phyloP scores from a whole-genome alignment of 129 eudicot genomes.

The Chrysanthemum lavandulifolium region DNA sequence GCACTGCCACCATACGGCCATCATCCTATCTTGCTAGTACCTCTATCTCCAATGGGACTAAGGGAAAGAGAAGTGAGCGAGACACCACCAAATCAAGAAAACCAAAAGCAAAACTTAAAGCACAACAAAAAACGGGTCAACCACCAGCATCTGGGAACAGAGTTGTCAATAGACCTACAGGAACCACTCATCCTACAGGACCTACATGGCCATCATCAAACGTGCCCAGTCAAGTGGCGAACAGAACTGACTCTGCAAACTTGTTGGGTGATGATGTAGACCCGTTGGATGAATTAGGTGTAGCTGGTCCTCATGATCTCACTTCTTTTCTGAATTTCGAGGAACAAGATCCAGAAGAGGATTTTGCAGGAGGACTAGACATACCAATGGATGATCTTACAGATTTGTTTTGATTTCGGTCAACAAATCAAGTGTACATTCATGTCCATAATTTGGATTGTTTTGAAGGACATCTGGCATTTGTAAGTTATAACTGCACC shows the following conservation, averaged over 20 bases:
- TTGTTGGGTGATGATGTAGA: constrained; percentile 46
- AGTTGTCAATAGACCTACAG: constrained; percentile 26
- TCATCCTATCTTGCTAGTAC: constrained; percentile 8
- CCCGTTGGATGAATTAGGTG: constrained; percentile 60
- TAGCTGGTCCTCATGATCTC: constrained; percentile 51
- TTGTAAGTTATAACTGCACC: constrained; percentile 1
- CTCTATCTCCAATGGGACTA: constrained; percentile 46
- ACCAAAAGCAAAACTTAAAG: constrained; percentile 73
- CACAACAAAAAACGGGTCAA: constrained; percentile 65
- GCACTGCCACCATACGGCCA: constrained; percentile 4
- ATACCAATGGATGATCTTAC: constrained; percentile 91
- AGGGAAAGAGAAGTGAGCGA: constrained; percentile 55
- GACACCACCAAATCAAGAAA: constrained; percentile 56
- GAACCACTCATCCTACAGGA: constrained; percentile 41
- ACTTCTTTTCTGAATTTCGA: constrained; percentile 64
- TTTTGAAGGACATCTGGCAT: constrained; percentile 13
- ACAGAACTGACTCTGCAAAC: constrained; percentile 25
- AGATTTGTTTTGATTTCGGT: constrained; percentile 46
- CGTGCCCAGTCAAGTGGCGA: constrained; percentile 26
- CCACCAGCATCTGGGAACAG: constrained; percentile 39
- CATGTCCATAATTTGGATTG: constrained; percentile 2
- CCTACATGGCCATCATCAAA: constrained; percentile 38
- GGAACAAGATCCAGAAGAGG: constrained; percentile 49
- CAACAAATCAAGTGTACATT: constrained; percentile 29
- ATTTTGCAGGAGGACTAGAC: constrained; percentile 61